These are phyloP conservation scores for Asterophora parasitica DNA, from an alignment of 768 basidiomycete genomes.

Conservation along the genomic window DNA sequence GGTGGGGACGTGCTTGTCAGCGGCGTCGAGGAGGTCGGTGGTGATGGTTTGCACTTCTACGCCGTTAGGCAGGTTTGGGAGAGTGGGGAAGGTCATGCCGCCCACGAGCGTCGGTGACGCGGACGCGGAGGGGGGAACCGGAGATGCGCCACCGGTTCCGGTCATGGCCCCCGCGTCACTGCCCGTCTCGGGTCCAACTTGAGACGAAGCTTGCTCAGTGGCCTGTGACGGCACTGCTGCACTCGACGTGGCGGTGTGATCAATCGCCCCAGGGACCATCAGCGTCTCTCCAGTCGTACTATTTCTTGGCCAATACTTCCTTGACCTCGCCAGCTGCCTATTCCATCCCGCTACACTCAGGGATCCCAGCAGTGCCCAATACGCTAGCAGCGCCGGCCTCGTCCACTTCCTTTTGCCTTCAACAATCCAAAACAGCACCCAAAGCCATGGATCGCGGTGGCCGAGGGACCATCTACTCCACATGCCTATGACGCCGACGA, in stretches of 20 bases:
- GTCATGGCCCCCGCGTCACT: no score
- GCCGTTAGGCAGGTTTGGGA: slow-evolving; percentile 41
- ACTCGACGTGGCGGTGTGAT: slow-evolving; percentile 9
- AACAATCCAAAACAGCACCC: slow-evolving; percentile 73
- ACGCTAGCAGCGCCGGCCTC: slow-evolving; percentile 69
- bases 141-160: no score
- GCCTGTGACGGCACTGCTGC: slow-evolving; percentile 2
- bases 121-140: background rate
- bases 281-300: slow-evolving; percentile 30
- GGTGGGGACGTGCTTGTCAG: slow-evolving; percentile 87
- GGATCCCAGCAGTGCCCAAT: slow-evolving; percentile 78
- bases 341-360: slow-evolving; percentile 95
- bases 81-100: slow-evolving; percentile 42
- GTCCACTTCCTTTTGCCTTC: slow-evolving; percentile 77
- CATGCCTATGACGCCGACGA: slow-evolving; percentile 78
- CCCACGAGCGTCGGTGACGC: slow-evolving; percentile 12
- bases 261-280: slow-evolving; percentile 22
- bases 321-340: slow-evolving; percentile 76
- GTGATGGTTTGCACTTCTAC: slow-evolving; percentile 54
- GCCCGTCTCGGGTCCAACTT: background rate
- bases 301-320: slow-evolving; percentile 57
- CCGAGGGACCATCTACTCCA: slow-evolving; percentile 92
- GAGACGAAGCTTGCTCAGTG: slow-evolving; percentile 3
- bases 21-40: slow-evolving; percentile 71
- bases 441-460: slow-evolving; percentile 81